These are phyloP conservation scores for Xylaria polymorpha DNA, from an alignment of 2,329 filamentous ascomycete genomes.

Conservation along the genomic window DNA sequence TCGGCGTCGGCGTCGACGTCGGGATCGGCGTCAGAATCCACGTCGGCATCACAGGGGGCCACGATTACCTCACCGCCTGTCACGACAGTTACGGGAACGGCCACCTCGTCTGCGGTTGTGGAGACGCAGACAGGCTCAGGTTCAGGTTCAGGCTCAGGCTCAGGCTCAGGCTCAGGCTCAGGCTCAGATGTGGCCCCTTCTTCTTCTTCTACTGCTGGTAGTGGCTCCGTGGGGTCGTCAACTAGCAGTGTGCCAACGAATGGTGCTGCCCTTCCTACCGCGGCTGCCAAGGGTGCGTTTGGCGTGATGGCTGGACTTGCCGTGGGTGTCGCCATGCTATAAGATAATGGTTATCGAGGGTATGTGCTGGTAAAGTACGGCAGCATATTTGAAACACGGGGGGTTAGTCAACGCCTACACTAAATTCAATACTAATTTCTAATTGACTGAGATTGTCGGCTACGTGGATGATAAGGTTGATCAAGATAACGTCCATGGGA, in stretches of 20 bases:
- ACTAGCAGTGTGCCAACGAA: slow-evolving; percentile 37
- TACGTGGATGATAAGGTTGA: neutral
- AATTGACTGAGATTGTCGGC: neutral
- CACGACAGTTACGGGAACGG: slow-evolving; percentile 10
- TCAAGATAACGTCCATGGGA: neutral
- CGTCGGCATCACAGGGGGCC: slow-evolving; percentile 11
- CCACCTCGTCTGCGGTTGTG: slow-evolving; percentile 13
- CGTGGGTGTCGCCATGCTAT: slow-evolving; percentile 42
- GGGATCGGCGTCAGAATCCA: neutral
- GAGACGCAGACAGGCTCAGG: slow-evolving; percentile 19
- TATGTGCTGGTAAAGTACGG: neutral
- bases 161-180: slow-evolving; percentile 10
- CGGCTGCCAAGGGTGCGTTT: slow-evolving; percentile 39
- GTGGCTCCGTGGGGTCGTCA: slow-evolving; percentile 12
- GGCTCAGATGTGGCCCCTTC: slow-evolving; percentile 1
- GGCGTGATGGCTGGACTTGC: slow-evolving; percentile 41
- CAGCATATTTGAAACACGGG: neutral
- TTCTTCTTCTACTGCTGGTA: slow-evolving; percentile 14
- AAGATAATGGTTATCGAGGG: neutral
- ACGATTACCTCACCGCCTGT: slow-evolving; percentile 23
- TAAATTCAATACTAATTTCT: neutral
- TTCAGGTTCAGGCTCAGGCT: slow-evolving; percentile 10
- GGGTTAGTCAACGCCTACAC: neutral
- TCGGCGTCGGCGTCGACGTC: slow-evolving; percentile 16
- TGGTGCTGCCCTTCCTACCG: slow-evolving; percentile 41